These are phyloP conservation scores for Theobroma cacao DNA, from an alignment of 345 rosid genomes.

Conservation along the genomic window DNA sequence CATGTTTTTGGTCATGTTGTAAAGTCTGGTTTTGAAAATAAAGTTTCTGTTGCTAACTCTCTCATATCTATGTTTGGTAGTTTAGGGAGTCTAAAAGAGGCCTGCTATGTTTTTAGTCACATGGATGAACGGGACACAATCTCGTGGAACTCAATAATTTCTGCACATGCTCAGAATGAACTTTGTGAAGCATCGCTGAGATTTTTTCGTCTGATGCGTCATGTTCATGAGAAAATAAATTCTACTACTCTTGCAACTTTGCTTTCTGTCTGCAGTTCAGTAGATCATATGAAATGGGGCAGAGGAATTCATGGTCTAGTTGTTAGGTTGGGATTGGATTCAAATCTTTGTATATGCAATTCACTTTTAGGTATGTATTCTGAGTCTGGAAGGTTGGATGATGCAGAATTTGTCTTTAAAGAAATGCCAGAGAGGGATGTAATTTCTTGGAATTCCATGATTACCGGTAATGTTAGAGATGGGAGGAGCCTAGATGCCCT, in stretches of 20 bases:
- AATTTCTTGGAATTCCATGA: slow-evolving; percentile 81
- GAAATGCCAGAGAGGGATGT: slow-evolving; percentile 65
- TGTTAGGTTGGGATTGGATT: slow-evolving; percentile 51
- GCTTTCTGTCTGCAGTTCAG: slow-evolving; percentile 55
- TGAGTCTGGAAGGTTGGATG: slow-evolving; percentile 51
- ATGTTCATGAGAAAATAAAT: slow-evolving; percentile 44
- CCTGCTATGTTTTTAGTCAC: slow-evolving; percentile 43
- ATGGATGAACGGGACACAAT: slow-evolving; percentile 66
- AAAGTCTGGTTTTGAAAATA: slow-evolving; percentile 54
- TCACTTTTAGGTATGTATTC: slow-evolving; percentile 73
- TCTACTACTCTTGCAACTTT: slow-evolving; percentile 67
- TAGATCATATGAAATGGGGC: slow-evolving; percentile 65
- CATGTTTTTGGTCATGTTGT: slow-evolving; percentile 59
- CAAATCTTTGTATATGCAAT: slow-evolving; percentile 54
- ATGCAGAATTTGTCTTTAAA: slow-evolving; percentile 60
- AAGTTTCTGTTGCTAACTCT: slow-evolving; percentile 67
- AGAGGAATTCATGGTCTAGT: slow-evolving; percentile 67
- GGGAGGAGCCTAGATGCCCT: slow-evolving; percentile 57
- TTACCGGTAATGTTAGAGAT: slow-evolving; percentile 56
- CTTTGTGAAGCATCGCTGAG: slow-evolving; percentile 41
- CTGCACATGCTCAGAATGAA: slow-evolving; percentile 57
- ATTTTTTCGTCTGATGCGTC: slow-evolving; percentile 55
- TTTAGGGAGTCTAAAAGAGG: slow-evolving; percentile 45
- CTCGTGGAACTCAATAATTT: slow-evolving; percentile 76
- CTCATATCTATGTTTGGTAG: slow-evolving; percentile 73